Evolutionary conservation across 108 stramenopile genomes (phyloP).

Genomic region (Aurantiochytrium sp.): DNA sequence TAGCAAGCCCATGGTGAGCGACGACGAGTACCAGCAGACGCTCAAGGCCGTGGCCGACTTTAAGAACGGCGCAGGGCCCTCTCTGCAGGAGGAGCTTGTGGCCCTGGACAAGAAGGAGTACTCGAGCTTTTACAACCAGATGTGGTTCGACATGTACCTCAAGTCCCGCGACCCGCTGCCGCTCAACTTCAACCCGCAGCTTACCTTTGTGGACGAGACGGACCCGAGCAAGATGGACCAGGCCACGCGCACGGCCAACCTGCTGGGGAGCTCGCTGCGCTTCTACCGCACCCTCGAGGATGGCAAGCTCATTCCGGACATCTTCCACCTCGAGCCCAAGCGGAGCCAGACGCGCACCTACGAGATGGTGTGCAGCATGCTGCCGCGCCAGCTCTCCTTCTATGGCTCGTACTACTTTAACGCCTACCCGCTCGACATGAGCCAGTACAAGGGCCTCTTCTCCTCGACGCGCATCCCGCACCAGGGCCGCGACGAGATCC

Average conservation of each 20-base stretch:
- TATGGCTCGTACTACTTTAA: constrained; percentile 22
- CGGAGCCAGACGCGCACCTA: background rate
- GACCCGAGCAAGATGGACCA: constrained; percentile 47
- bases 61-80: constrained; percentile 21
- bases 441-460: constrained; percentile 34
- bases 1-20: constrained; percentile 28
- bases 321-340: constrained; percentile 15
- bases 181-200: constrained; percentile 46
- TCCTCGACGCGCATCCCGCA: constrained; percentile 37
- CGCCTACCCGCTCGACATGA: constrained; percentile 38
- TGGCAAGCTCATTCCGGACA: constrained; percentile 12
- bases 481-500: background rate
- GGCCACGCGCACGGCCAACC: constrained; percentile 20
- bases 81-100: constrained; percentile 40
- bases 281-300: constrained; percentile 15
- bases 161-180: constrained; percentile 48
- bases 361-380: background rate
- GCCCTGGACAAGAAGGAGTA: constrained; percentile 38
- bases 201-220: constrained; percentile 41
- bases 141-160: constrained; percentile 53
- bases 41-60: constrained; percentile 34
- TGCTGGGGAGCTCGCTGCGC: background rate
- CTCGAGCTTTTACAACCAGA: constrained; percentile 42
- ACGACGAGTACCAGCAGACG: constrained; percentile 33
- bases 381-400: constrained; percentile 16